These are phyloP conservation scores for Neurospora sp. DNA, from an alignment of 2,329 filamentous ascomycete genomes.

Conservation along the genomic window DNA sequence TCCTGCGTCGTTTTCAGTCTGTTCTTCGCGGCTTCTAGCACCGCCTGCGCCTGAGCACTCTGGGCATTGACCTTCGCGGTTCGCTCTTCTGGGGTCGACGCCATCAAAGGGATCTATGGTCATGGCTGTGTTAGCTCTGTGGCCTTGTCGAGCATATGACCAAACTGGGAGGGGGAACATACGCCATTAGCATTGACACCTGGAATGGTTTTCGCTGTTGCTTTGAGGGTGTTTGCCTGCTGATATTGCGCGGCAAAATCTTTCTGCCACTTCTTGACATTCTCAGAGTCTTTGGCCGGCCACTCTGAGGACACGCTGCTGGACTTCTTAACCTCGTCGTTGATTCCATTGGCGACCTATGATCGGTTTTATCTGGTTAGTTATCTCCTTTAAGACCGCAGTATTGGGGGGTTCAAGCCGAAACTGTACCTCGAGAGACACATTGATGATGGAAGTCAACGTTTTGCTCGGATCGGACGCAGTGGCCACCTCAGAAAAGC, in stretches of 20 bases:
- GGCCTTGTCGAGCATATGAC: not conserved
- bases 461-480: not conserved
- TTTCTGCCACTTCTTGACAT: not conserved
- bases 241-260: not conserved
- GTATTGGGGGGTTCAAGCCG: not conserved
- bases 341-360: not conserved
- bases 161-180: not conserved
- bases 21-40: not conserved
- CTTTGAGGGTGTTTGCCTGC: not conserved
- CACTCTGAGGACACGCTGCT: not conserved
- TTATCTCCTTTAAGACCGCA: not conserved
- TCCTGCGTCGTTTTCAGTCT: constrained; percentile 1
- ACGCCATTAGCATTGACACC: not conserved
- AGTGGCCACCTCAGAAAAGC: not conserved
- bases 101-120: not conserved
- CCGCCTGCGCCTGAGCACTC: not conserved
- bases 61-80: not conserved
- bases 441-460: not conserved
- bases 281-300: not conserved
- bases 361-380: not conserved
- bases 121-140: not conserved
- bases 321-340: not conserved
- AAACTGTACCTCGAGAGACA: not conserved
- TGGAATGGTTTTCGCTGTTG: not conserved
- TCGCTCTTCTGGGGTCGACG: not conserved